A percentile compares a stretch with the other conserved stretches of the same genome.
Conservation (phyloP, 768 basidiomycete genomes). For the Termitomyces sp. region DNA sequence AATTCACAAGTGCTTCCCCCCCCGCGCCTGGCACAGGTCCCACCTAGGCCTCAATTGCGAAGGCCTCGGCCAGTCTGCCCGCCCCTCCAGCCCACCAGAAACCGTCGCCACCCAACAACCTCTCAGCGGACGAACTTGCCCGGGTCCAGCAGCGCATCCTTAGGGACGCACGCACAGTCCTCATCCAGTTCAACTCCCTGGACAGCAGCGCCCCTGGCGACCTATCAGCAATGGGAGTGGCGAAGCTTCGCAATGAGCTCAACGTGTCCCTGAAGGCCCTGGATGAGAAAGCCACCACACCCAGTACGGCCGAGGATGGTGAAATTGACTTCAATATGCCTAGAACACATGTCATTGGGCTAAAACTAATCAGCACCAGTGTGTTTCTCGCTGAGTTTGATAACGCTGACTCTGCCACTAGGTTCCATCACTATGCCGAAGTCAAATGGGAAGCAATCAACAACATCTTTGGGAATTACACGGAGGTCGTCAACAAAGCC, state of each 20-base stretch:
- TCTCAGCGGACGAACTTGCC: background rate
- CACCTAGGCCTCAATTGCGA: background rate
- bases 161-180: background rate
- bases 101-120: no score
- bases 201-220: background rate
- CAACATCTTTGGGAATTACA: background rate
- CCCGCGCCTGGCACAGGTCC: accelerated
- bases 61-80: background rate
- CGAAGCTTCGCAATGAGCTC: background rate
- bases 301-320: no score
- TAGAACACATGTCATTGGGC: no score
- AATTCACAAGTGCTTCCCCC: background rate
- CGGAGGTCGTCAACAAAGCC: no score
- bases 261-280: no score
- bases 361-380: no score
- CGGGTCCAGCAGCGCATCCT: background rate
- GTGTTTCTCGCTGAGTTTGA: no score
- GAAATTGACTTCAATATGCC: no score
- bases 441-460: background rate
- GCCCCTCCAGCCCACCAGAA: no score
- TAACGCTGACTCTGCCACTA: no score
- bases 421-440: no score
- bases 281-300: no score
- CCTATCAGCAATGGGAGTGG: background rate
- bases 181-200: background rate